Evolutionary conservation across 2,329 filamentous ascomycete species (phyloP).

Genomic region (Cordyceps militaris): DNA sequence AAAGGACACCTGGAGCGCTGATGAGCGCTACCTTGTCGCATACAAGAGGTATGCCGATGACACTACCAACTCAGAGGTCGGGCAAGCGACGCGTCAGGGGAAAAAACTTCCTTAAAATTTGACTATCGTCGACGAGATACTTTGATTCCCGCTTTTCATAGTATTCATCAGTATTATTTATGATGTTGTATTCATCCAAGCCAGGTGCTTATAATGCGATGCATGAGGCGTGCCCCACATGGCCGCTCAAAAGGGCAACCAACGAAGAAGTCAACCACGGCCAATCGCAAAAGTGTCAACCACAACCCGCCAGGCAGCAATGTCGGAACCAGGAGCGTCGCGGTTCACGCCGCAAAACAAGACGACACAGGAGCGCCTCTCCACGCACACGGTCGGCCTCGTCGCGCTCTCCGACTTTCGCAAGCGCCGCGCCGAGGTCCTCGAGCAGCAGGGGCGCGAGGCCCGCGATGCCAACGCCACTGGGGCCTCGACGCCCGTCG

Average conservation of each 20-base stretch:
- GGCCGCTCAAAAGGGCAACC: not conserved
- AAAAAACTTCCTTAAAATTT: slow-evolving; percentile 47
- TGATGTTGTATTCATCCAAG: too few relatives aligned
- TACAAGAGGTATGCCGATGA: slow-evolving; percentile 64
- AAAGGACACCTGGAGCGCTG: slow-evolving; percentile 59
- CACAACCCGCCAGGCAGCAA: slow-evolving; percentile 18
- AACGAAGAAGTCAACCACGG: not conserved
- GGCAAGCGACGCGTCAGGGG: slow-evolving; percentile 56
- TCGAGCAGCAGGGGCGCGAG: slow-evolving; percentile 83
- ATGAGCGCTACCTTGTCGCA: slow-evolving; percentile 58
- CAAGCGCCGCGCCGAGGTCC: slow-evolving; percentile 88
- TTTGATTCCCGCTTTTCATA: too few relatives aligned
- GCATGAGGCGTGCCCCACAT: not conserved
- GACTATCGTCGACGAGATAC: not conserved
- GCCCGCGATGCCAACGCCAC: slow-evolving; percentile 54
- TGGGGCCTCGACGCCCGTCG: slow-evolving; percentile 37
- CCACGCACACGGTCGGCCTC: slow-evolving; percentile 81
- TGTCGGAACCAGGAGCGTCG: slow-evolving; percentile 37
- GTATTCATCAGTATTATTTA: too few relatives aligned
- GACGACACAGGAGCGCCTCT: slow-evolving; percentile 73
- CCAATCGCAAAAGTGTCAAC: not conserved
- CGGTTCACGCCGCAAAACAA: slow-evolving; percentile 71
- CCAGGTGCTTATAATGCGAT: too few relatives aligned
- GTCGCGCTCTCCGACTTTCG: slow-evolving; percentile 90
- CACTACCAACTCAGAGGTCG: slow-evolving; percentile 54